phyloP scores from a whole-genome alignment of 352 stramenopile genomes.

The Pythium coloratum region DNA sequence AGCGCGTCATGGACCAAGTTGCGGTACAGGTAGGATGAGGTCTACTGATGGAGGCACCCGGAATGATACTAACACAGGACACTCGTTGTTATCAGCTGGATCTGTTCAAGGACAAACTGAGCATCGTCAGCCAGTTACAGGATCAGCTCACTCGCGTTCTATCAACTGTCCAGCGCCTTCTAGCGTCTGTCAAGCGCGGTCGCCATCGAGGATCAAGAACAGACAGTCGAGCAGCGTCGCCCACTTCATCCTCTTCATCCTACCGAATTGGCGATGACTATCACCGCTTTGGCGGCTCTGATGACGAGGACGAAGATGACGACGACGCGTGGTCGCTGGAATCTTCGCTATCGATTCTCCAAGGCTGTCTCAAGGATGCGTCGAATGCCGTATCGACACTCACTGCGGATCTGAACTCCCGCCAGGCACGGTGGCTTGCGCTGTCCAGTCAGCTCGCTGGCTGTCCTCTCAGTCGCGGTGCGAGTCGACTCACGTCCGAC shows the following conservation, averaged over 20 bases:
- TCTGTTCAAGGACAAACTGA: constrained; percentile 58
- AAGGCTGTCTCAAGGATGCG: constrained; percentile 26
- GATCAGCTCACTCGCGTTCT: constrained; percentile 44
- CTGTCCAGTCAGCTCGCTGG: constrained; percentile 67
- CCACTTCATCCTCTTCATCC: neutral
- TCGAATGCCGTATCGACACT: constrained; percentile 27
- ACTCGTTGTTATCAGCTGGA: constrained; percentile 25
- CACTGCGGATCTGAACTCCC: constrained; percentile 33
- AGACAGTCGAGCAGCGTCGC: neutral
- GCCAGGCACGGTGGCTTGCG: constrained; percentile 68
- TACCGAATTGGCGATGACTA: neutral
- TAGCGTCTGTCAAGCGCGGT: constrained; percentile 14
- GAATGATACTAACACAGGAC: neutral
- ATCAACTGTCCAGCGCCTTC: constrained; percentile 38
- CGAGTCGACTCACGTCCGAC: constrained; percentile 41
- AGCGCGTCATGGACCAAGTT: constrained; percentile 55
- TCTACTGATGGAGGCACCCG: neutral
- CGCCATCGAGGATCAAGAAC: neutral
- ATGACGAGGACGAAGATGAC: constrained; percentile 23
- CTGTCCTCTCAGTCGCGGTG: constrained; percentile 44
- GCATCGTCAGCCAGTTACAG: constrained; percentile 54
- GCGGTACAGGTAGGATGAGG: constrained; percentile 40
- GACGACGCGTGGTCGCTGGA: constrained; percentile 26
- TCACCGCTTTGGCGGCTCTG: neutral
- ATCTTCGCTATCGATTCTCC: constrained; percentile 20